Conservation (phyloP, 805 yeast species). For the Ogataea minuta region DNA sequence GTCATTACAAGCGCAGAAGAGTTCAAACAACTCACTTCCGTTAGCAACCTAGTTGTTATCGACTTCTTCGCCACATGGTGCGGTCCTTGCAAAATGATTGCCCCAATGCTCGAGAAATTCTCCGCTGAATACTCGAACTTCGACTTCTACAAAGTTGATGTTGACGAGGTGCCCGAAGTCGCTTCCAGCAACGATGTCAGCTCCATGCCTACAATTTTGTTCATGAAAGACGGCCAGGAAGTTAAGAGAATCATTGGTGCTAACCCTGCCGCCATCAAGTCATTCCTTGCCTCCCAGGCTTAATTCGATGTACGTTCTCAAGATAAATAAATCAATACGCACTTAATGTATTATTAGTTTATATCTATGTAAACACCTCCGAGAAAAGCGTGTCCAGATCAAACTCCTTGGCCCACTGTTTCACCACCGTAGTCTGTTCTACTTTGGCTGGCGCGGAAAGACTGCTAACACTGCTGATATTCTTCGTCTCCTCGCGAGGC, state of each 20-base stretch:
- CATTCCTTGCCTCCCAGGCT: conserved; percentile 41
- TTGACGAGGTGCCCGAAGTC: conserved; percentile 76
- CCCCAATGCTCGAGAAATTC: conserved; percentile 87
- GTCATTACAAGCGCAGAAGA: conserved; percentile 47
- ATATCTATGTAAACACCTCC: conserved; percentile 31
- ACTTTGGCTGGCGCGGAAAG: conserved; percentile 44
- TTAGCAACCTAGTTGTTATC: conserved; percentile 73
- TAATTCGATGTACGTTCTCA: conserved; percentile 13
- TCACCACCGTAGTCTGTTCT: conserved; percentile 78
- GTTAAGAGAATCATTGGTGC: conserved; percentile 86
- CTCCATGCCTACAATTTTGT: conserved; percentile 62
- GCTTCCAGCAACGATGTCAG: conserved; percentile 62
- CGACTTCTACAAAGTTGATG: conserved; percentile 86
- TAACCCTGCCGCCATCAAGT: conserved; percentile 79
- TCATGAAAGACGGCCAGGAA: conserved; percentile 80
- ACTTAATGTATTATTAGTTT: conserved; percentile 3
- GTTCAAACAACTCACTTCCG: conserved; percentile 63
- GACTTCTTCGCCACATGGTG: conserved; percentile 99
- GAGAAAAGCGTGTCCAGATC: conserved; percentile 80
- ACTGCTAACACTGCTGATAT: conserved; percentile 34
- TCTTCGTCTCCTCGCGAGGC: conserved; percentile 25
- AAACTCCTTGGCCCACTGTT: conserved; percentile 90
- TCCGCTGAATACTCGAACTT: conserved; percentile 63
- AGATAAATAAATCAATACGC: not conserved
- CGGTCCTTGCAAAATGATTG: conserved; percentile 98